phyloP scores from a whole-genome alignment of 805 yeast genomes.

The Lipomyces anomalus region DNA sequence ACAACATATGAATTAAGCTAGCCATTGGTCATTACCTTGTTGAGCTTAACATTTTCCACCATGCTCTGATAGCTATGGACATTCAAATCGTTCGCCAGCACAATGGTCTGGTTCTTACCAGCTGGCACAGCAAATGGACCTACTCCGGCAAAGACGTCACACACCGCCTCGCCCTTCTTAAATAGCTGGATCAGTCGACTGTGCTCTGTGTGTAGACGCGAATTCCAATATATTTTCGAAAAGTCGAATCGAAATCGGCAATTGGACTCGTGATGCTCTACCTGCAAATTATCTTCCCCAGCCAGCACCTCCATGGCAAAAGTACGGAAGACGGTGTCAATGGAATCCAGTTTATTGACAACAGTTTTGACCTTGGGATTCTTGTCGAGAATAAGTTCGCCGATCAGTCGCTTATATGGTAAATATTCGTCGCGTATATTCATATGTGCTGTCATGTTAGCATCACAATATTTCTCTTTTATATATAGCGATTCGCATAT shows the following conservation, averaged over 20 bases:
- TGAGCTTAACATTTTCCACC: constrained; percentile 54
- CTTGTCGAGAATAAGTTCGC: constrained; percentile 85
- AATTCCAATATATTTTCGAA: constrained; percentile 94
- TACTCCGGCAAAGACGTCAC: constrained; percentile 97
- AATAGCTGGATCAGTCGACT: constrained; percentile 64
- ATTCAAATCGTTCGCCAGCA: constrained; percentile 87
- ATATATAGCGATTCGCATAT: no score
- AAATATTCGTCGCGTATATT: constrained; percentile 78
- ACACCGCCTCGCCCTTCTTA: constrained; percentile 64
- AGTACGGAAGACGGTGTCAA: constrained; percentile 83
- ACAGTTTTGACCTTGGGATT: constrained; percentile 78
- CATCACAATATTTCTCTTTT: background rate
- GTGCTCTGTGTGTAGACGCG: constrained; percentile 90
- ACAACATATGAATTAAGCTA: no score
- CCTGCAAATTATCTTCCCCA: constrained; percentile 68
- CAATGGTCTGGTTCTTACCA: constrained; percentile 72
- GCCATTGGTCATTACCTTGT: no score
- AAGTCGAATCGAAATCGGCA: constrained; percentile 86
- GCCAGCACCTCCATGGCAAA: constrained; percentile 92
- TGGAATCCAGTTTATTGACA: constrained; percentile 83
- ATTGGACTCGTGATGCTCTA: constrained; percentile 69
- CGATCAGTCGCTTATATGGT: constrained; percentile 75
- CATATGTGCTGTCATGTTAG: constrained; percentile 57
- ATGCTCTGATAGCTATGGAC: constrained; percentile 77
- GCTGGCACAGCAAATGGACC: constrained; percentile 98